A percentile compares a stretch with the other conserved stretches of the same genome.
phyloP scores from a whole-genome alignment of 2,329 filamentous ascomycete genomes.

The Aspergillus ruber region DNA sequence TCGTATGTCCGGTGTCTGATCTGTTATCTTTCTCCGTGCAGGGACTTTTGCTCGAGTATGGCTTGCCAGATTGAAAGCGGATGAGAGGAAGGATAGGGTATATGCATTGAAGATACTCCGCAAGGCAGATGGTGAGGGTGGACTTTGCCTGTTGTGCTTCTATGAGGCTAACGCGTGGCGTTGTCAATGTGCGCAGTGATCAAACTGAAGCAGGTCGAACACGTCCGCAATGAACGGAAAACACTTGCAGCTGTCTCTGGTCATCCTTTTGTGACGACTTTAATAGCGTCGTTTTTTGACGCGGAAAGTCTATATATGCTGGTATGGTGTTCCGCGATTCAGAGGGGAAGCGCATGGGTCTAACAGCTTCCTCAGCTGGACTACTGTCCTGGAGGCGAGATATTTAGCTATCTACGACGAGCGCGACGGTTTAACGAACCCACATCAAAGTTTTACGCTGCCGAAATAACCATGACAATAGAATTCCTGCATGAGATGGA shows the following conservation, averaged over 20 bases:
- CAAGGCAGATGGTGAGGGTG: constrained; percentile 42
- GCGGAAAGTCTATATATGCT: constrained; percentile 52
- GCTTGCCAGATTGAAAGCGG: constrained; percentile 37
- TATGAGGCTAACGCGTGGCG: constrained; percentile 5
- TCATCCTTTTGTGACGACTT: constrained; percentile 60
- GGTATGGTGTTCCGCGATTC: constrained; percentile 23
- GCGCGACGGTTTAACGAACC: constrained; percentile 57
- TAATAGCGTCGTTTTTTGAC: constrained; percentile 60
- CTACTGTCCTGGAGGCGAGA: constrained; percentile 62
- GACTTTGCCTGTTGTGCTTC: constrained; percentile 1
- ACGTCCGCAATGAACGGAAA: constrained; percentile 61
- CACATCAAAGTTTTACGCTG: constrained; percentile 60
- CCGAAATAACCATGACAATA: constrained; percentile 59
- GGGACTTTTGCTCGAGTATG: constrained; percentile 48
- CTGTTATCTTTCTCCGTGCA: constrained; percentile 17
- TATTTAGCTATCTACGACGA: constrained; percentile 59
- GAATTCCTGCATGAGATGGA: constrained; percentile 59
- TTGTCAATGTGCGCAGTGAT: constrained; percentile 32
- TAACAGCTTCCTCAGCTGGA: constrained; percentile 44
- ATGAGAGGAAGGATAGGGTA: constrained; percentile 33
- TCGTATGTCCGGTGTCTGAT: constrained; percentile 7
- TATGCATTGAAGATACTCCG: constrained; percentile 47
- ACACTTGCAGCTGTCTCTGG: constrained; percentile 57
- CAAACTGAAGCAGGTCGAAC: constrained; percentile 62
- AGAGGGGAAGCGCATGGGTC: background rate